Base-by-base conservation (phyloP, 164 flowering plant genomes). In the Berberis thunbergii region DNA sequence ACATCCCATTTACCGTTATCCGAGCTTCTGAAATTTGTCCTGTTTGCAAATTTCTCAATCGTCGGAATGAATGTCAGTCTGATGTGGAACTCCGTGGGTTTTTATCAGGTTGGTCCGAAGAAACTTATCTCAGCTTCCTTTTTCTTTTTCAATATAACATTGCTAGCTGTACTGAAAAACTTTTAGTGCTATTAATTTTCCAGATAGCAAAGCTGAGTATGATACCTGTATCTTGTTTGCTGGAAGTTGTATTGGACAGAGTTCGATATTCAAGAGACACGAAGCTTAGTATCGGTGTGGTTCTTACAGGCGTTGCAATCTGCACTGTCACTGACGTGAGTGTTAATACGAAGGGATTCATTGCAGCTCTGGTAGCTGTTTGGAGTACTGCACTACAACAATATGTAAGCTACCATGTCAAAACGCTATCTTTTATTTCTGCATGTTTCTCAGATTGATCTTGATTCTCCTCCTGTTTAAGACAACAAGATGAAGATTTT, bases 71-170 rank as follows among this genome's bases (percentile, higher is more conserved):
- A 91, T 71, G 83, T 91, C 69, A 89, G 97, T 65, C 70, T 91
- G 56, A 91, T 91, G 96, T 87, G 91, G 88, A 91, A 89, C 57
- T 89, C 97, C 12, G 94, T 91, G 43, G 98, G 96, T 48, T 89
- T 91, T 57, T 89, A 89, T 68, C 96, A 91, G 94, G 98, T 88
- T 49, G 46, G 70, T 60, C 45, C n/a, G 41, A 43, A 43, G 55
- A 38, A 46, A 41, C 41, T 40, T 26, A 0, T 26, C 26, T 26
- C n/a, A 4, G 11, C 46, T 46, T 45, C 46, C 12, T 26, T 41
- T 4, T 9, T 8, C 7, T 7, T 60, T 38, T 38, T 11, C 38
- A 58, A 26, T 59, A n/a, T 45, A 54, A 48, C 7, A 66, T 12
- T 4, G 0, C n/a, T 57, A 3, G 66, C 10, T 3, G 6, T 3